These are phyloP conservation scores for Glaciozyma martinii DNA, from an alignment of 768 basidiomycete genomes.

Conservation along the genomic window DNA sequence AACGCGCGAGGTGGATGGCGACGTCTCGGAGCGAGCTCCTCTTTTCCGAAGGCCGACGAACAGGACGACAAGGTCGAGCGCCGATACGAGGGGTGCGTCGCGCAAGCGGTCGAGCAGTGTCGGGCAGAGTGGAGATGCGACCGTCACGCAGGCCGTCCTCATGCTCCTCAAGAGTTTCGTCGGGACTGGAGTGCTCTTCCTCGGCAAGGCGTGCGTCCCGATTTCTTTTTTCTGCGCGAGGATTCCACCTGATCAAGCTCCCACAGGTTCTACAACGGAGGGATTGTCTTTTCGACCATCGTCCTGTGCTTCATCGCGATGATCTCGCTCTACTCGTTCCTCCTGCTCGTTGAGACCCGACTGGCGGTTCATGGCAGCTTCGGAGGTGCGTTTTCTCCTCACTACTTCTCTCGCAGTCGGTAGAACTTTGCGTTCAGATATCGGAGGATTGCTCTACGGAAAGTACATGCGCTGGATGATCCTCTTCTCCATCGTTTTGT, in stretches of 20 bases:
- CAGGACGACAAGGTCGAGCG: neutral
- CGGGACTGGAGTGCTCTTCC: constrained; percentile 89
- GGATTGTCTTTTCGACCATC: constrained; percentile 74
- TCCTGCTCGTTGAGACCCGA: constrained; percentile 79
- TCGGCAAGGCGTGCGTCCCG: constrained; percentile 74
- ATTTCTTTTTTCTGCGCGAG: constrained; percentile 5
- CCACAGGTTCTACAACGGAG: constrained; percentile 83
- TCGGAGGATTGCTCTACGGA: constrained; percentile 85
- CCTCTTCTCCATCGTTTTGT: constrained; percentile 73
- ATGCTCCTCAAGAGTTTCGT: constrained; percentile 94
- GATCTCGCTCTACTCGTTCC: constrained; percentile 85
- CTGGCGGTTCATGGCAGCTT: constrained; percentile 84
- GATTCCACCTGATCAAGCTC: neutral
- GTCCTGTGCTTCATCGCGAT: constrained; percentile 70
- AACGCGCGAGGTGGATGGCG: neutral
- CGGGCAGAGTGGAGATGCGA: constrained; percentile 70
- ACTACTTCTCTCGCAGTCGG: too few relatives aligned
- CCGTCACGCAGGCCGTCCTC: constrained; percentile 78
- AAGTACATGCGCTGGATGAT: constrained; percentile 87
- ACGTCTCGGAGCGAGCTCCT: neutral
- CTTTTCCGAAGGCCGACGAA: neutral
- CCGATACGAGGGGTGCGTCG: constrained; percentile 20
- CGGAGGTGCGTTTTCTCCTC: constrained; percentile 53
- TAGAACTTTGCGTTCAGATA: constrained; percentile 49
- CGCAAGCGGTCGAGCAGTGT: constrained; percentile 49